phyloP scores from a whole-genome alignment of 306 rosid species.

The Trichosanthes cucumerina region DNA sequence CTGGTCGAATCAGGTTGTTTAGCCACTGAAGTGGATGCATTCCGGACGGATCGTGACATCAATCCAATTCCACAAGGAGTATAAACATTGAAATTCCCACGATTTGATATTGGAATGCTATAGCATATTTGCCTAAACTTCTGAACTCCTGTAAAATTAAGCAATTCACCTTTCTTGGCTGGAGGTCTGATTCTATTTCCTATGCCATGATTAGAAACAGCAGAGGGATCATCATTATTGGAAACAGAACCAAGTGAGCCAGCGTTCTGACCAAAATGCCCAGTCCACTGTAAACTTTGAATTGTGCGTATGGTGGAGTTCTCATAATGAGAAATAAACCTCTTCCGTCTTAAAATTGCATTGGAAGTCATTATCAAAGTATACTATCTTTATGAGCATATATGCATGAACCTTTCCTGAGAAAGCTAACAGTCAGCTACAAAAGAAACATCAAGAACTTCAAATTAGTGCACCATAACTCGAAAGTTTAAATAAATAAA shows the following conservation, averaged over 20 bases:
- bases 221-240: neutral
- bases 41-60: constrained; percentile 29
- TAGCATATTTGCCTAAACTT: constrained; percentile 11
- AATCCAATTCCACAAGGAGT: constrained; percentile 26
- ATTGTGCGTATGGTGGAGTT: constrained; percentile 19
- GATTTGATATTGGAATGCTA: constrained; percentile 5
- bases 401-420: constrained; percentile 16
- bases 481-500: constrained; percentile 2
- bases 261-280: constrained; percentile 17
- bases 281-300: constrained; percentile 21
- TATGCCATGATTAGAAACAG: neutral
- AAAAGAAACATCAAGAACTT: neutral
- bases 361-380: constrained; percentile 41
- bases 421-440: neutral
- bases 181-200: constrained; percentile 10
- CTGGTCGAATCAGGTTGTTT: constrained; percentile 26
- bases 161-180: neutral
- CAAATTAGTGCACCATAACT: neutral
- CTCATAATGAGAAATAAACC: constrained; percentile 23
- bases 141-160: constrained; percentile 17
- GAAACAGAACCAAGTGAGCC: constrained; percentile 15
- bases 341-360: constrained; percentile 50
- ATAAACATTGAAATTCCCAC: constrained; percentile 12
- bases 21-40: constrained; percentile 39
- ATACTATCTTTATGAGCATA: neutral